These are phyloP conservation scores for Metschnikowia peoriensis DNA, from an alignment of 805 yeast genomes.

Conservation along the genomic window DNA sequence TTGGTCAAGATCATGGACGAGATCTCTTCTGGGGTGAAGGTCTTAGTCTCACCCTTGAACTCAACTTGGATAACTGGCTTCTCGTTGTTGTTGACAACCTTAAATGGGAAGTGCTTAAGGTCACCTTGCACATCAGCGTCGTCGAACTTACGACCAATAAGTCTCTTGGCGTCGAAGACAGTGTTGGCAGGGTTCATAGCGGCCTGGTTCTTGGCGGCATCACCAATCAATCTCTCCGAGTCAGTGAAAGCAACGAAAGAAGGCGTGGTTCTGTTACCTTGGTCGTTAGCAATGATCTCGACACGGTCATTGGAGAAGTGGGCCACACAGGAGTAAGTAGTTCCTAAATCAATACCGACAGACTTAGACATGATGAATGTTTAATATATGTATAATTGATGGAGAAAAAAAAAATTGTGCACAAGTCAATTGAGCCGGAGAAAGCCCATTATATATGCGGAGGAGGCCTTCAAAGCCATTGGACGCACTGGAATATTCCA, in stretches of 20 bases:
- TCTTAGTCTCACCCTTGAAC: constrained; percentile 34
- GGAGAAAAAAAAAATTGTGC: neutral
- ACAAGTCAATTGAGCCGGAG: neutral
- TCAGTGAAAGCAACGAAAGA: constrained; percentile 34
- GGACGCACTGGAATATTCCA: constrained; percentile 19
- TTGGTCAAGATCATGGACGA: constrained; percentile 32
- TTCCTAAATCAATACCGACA: constrained; percentile 35
- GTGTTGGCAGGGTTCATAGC: constrained; percentile 35
- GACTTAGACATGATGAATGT: constrained; percentile 26
- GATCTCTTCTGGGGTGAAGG: constrained; percentile 32
- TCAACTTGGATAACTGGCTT: constrained; percentile 32
- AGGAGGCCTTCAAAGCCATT: neutral
- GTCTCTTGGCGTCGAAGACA: constrained; percentile 34
- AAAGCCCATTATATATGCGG: constrained; percentile 6
- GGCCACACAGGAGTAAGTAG: constrained; percentile 35
- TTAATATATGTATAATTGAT: neutral
- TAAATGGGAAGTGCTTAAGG: constrained; percentile 33
- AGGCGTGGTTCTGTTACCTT: constrained; percentile 35
- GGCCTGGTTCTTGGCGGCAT: constrained; percentile 35
- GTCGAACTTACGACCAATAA: constrained; percentile 30
- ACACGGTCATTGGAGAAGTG: constrained; percentile 34
- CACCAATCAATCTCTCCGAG: constrained; percentile 34
- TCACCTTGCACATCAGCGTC: constrained; percentile 31
- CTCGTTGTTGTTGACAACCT: constrained; percentile 29
- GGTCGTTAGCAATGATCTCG: constrained; percentile 33